phyloP scores from a whole-genome alignment of 495 filamentous ascomycete species.

The Penicillium bialowiezense region DNA sequence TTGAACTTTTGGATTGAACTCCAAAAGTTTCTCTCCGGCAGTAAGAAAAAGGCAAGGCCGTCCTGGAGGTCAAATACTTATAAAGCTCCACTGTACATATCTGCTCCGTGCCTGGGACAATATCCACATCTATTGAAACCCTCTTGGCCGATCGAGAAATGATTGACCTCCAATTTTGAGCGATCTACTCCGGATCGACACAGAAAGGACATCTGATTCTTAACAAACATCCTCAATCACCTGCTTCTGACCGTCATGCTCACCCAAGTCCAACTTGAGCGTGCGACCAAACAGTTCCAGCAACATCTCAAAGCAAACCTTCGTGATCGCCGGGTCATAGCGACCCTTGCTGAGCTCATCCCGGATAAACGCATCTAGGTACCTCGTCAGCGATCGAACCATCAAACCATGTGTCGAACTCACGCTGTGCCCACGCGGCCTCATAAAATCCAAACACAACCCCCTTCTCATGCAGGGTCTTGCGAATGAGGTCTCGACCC shows the following conservation, averaged over 20 bases:
- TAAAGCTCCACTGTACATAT: too few relatives aligned
- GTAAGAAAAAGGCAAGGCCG: too few relatives aligned
- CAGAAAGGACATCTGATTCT: too few relatives aligned
- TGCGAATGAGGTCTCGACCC: conserved; percentile 82
- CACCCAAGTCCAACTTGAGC: conserved; percentile 74
- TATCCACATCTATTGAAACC: too few relatives aligned
- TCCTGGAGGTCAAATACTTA: too few relatives aligned
- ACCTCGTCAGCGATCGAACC: neutral
- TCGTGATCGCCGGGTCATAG: conserved; percentile 83
- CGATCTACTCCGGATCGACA: too few relatives aligned
- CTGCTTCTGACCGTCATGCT: conserved; percentile 43
- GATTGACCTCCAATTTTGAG: too few relatives aligned
- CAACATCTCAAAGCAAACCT: conserved; percentile 90
- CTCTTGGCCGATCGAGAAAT: too few relatives aligned
- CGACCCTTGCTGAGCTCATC: conserved; percentile 91
- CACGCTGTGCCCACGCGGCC: conserved; percentile 84
- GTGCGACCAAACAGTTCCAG: conserved; percentile 80
- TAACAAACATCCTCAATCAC: conserved; percentile 60
- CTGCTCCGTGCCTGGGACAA: too few relatives aligned
- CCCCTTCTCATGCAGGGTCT: conserved; percentile 73
- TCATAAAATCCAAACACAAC: conserved; percentile 83
- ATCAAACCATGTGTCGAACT: conserved; percentile 20
- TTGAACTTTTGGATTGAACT: too few relatives aligned
- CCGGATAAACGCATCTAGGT: conserved; percentile 81
- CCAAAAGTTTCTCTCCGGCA: too few relatives aligned